Conservation (phyloP, 257 asterid species). For the Penstemon barbatus region DNA sequence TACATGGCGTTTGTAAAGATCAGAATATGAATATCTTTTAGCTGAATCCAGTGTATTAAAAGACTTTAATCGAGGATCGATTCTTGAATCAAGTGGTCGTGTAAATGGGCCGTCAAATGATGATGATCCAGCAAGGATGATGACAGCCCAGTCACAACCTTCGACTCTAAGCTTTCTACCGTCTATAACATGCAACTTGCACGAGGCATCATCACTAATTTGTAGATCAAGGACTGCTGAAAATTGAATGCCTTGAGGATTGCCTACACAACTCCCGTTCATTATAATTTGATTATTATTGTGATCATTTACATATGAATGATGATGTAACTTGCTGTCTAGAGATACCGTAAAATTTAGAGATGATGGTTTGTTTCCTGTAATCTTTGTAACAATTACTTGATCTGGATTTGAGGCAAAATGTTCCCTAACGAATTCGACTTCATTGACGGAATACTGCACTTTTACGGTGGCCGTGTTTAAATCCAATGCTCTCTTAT, state of each 20-base stretch:
- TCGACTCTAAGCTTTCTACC: slow-evolving; percentile 49
- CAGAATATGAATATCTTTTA: slow-evolving; percentile 51
- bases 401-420: slow-evolving; percentile 75
- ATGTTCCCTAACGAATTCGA: slow-evolving; percentile 53
- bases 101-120: slow-evolving; percentile 73
- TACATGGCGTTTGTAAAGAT: slow-evolving; percentile 63
- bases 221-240: slow-evolving; percentile 72
- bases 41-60: slow-evolving; percentile 43
- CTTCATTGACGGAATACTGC: slow-evolving; percentile 45
- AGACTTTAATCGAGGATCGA: slow-evolving; percentile 51
- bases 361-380: slow-evolving; percentile 49
- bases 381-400: slow-evolving; percentile 54
- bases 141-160: slow-evolving; percentile 66
- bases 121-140: slow-evolving; percentile 63
- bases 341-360: slow-evolving; percentile 54
- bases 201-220: slow-evolving; percentile 37
- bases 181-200: slow-evolving; percentile 42
- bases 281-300: slow-evolving; percentile 50
- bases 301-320: slow-evolving; percentile 39
- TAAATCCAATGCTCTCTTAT: slow-evolving; percentile 71
- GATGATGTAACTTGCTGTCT: slow-evolving; percentile 64
- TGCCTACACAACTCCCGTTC: slow-evolving; percentile 64
- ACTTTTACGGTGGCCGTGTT: slow-evolving; percentile 72
- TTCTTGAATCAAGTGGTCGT: slow-evolving; percentile 55
- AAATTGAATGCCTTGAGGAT: slow-evolving; percentile 57